Evolutionary conservation across 495 filamentous ascomycete genomes (phyloP).

Genomic region (Penicillium canariense): DNA sequence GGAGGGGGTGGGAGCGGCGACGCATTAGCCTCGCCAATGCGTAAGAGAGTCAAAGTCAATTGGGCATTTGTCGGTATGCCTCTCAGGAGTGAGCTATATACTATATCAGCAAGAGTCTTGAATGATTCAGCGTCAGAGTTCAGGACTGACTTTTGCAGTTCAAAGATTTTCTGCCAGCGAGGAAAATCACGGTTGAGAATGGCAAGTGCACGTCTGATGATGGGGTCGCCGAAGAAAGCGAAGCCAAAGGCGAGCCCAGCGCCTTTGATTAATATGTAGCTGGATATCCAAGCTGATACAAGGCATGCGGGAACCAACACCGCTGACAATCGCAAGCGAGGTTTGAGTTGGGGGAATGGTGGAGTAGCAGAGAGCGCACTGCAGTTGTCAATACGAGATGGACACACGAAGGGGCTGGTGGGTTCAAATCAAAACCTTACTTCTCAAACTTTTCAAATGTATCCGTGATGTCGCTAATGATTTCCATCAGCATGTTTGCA

Average conservation of each 20-base stretch:
- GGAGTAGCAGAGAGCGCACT: conserved; percentile 72
- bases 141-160: conserved; percentile 59
- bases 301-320: conserved; percentile 59
- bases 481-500: conserved; percentile 72
- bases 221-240: conserved; percentile 77
- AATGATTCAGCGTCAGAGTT: not conserved
- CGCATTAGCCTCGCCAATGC: conserved; percentile 77
- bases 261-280: conserved; percentile 69
- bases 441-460: conserved; percentile 79
- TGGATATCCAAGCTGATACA: conserved; percentile 57
- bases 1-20: conserved; percentile 79
- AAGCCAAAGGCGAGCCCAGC: conserved; percentile 62
- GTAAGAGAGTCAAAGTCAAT: conserved; percentile 77
- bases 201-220: conserved; percentile 58
- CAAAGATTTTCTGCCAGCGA: conserved; percentile 72
- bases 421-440: conserved; percentile 36
- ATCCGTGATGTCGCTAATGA: conserved; percentile 69
- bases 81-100: conserved; percentile 63
- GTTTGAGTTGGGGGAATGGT: conserved; percentile 64
- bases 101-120: too few species aligned
- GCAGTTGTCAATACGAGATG: not conserved
- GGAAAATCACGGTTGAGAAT: conserved; percentile 67
- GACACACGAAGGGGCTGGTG: not conserved
- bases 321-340: conserved; percentile 61
- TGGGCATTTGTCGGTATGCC: conserved; percentile 86